These are phyloP conservation scores for Neurospora sp. DNA, from an alignment of 495 filamentous ascomycete genomes.

Conservation along the genomic window DNA sequence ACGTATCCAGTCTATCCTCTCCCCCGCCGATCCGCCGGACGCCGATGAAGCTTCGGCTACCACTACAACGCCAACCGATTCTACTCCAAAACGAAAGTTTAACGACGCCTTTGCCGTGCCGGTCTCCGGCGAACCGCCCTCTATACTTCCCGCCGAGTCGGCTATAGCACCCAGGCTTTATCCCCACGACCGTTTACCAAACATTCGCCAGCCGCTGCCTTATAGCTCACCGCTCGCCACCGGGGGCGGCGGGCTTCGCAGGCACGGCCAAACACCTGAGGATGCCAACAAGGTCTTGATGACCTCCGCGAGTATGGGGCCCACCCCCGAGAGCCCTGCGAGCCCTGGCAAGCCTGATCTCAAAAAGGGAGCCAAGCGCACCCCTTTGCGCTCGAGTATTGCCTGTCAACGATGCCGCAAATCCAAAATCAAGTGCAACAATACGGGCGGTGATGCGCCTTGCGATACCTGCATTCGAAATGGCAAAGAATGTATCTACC, in stretches of 20 bases:
- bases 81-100: conserved; percentile 27
- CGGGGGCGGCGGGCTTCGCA: conserved; percentile 13
- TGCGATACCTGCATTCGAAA: conserved; percentile 71
- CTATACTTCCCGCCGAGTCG: conserved; percentile 10
- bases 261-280: conserved; percentile 11
- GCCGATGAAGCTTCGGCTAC: conserved; percentile 25
- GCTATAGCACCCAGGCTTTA: conserved; percentile 2
- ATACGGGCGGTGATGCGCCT: conserved; percentile 51
- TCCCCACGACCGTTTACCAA: conserved; percentile 11
- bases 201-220: conserved; percentile 20
- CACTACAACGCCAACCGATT: conserved; percentile 14
- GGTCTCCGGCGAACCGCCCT: conserved; percentile 11
- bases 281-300: conserved; percentile 16
- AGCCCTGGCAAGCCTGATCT: conserved; percentile 24
- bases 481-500: conserved; percentile 70
- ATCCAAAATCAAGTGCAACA: conserved; percentile 78
- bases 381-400: conserved; percentile 67
- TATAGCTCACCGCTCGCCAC: conserved; percentile 18
- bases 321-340: conserved; percentile 20
- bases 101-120: conserved; percentile 25
- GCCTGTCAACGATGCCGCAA: conserved; percentile 70
- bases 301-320: conserved; percentile 15
- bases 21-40: conserved; percentile 33
- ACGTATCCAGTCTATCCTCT: conserved; percentile 40
- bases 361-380: conserved; percentile 38